These are phyloP conservation scores for Hypericum androsaemum DNA, from an alignment of 345 rosid genomes.

Conservation along the genomic window DNA sequence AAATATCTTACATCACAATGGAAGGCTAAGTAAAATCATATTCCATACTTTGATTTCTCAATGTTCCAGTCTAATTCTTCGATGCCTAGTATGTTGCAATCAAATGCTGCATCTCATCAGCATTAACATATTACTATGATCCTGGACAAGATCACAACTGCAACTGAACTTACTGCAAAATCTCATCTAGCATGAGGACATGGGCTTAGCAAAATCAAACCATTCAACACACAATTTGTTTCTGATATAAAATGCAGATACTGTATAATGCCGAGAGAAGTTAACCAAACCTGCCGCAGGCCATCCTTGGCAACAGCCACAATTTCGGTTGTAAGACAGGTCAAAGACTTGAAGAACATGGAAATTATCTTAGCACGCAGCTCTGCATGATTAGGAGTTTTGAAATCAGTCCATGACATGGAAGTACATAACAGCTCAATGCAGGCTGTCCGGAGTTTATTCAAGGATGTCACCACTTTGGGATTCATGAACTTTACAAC, in stretches of 20 bases:
- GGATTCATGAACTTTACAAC: slow-evolving; percentile 84
- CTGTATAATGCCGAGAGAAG: background rate
- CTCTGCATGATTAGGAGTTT: slow-evolving; percentile 69
- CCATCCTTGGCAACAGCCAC: slow-evolving; percentile 99
- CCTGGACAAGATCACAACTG: no score
- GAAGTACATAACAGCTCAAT: slow-evolving; percentile 94
- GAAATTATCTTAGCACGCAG: slow-evolving; percentile 88
- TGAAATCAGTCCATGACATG: slow-evolving; percentile 98
- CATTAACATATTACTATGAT: no score
- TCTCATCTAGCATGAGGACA: no score
- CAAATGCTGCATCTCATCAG: no score
- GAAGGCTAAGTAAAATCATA: no score
- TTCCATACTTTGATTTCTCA: no score
- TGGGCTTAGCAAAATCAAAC: no score
- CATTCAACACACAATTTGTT: background rate
- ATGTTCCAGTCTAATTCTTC: no score
- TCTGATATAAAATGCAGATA: background rate
- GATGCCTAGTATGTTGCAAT: no score
- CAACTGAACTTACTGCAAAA: no score
- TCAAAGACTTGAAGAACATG: slow-evolving; percentile 96
- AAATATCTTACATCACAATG: no score
- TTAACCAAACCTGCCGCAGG: slow-evolving; percentile 73
- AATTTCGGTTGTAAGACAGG: slow-evolving; percentile 88
- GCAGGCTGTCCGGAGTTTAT: slow-evolving; percentile 90
- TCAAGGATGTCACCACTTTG: slow-evolving; percentile 67